Evolutionary conservation across 768 basidiomycete genomes (phyloP), one percentile per base, ranked within the genome.

Genomic region (Collybiopsis luxurians): DNA sequence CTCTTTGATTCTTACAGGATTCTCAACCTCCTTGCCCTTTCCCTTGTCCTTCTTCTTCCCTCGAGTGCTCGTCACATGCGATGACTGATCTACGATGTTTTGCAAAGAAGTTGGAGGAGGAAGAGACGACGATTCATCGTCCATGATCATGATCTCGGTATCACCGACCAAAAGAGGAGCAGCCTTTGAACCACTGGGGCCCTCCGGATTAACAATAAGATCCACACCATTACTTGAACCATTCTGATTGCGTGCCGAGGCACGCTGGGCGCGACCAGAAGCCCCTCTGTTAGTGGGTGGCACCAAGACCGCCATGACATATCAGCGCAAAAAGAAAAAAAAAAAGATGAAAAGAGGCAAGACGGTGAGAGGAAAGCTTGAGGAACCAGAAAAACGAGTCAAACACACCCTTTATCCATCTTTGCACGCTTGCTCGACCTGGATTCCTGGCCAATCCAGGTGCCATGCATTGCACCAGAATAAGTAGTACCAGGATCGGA

Each of bases 401-500:
- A 21, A 64, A 80, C 85, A 70, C 71, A 89, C 90, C 81, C 79
- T 79, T 87, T 87, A 71, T 88, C 86, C 60, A 82, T 71, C 71
- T 88, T 79, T 65, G 86, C 77, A 63, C 89, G 84, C 75, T 92
- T 90, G 70, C 85, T 80, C 53, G 84, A 76, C 48, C 85, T 52
- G 39, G 80, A 71, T 66, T 86, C 85, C 64, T 84, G 83, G 60
- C 81, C 78, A 65, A 80, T 76, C 61, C 85, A 77, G 67, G 86
- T 81, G 59, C 82, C 82, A 61, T 84, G 79, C 76, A 85, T 80
- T 68, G 87, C 80, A 58, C 86, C 89, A 69, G 87, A 84, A 77
- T 91, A 94, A 24, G 91, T 94, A 64, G 92, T 87, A 67, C 92
- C 91, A 60, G 92, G 92, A 79, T 94, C 92, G 66, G 85, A 84